A percentile compares a stretch with the other conserved stretches of the same genome.
Evolutionary conservation across 1,284 basidiomycete species (phyloP).

Genomic region (Mycena sp.): DNA sequence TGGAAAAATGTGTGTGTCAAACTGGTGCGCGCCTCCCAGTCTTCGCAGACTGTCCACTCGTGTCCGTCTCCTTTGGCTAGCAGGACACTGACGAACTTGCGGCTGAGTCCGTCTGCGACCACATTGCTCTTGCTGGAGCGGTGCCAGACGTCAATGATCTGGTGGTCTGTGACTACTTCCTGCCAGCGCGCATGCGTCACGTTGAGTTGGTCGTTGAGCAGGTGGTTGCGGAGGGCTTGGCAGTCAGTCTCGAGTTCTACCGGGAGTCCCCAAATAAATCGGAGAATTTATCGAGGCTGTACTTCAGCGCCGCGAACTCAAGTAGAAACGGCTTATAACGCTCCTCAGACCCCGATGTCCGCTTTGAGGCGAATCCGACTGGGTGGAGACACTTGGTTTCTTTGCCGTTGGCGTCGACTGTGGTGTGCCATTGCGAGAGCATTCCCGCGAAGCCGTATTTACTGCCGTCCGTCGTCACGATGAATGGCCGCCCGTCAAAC

Average conservation of each 20-base stretch:
- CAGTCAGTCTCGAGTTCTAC: conserved; percentile 45
- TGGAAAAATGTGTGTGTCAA: conserved; percentile 37
- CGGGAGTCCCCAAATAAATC: conserved; percentile 38
- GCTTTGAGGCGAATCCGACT: conserved; percentile 41
- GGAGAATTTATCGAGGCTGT: conserved; percentile 39
- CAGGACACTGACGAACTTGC: neutral
- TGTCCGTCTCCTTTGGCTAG: neutral
- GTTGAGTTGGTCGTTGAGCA: conserved; percentile 32
- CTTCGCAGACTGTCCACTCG: conserved; percentile 35
- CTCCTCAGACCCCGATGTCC: conserved; percentile 39
- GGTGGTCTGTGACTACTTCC: conserved; percentile 36
- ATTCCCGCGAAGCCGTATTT: conserved; percentile 43
- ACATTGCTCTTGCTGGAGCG: conserved; percentile 33
- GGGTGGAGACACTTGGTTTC: conserved; percentile 34
- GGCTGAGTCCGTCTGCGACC: conserved; percentile 38
- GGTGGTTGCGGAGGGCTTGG: conserved; percentile 10
- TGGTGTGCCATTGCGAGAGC: conserved; percentile 35
- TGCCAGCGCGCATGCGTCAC: conserved; percentile 34
- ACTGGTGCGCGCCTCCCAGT: conserved; percentile 42
- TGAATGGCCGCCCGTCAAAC: conserved; percentile 41
- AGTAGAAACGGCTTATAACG: conserved; percentile 44
- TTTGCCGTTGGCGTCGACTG: conserved; percentile 30
- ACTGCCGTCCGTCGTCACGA: conserved; percentile 46
- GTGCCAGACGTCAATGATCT: conserved; percentile 39
- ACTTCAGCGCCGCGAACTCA: conserved; percentile 45